Conservation (phyloP, 1,284 basidiomycete species). For the Trichosporon sp. region DNA sequence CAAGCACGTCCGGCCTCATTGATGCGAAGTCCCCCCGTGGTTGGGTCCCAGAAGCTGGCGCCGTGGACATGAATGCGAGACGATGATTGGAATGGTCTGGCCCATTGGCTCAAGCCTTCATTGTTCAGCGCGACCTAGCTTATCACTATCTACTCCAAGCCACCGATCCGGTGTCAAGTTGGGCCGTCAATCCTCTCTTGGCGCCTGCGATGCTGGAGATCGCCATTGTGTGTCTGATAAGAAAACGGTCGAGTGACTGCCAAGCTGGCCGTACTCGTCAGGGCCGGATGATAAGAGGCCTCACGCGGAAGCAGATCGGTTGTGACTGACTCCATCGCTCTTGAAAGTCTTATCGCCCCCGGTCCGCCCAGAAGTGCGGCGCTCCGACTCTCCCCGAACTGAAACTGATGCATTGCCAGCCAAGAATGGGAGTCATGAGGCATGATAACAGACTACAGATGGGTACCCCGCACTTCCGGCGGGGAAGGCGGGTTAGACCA, state of each 20-base stretch:
- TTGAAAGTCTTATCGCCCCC: background rate
- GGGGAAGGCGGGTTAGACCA: background rate
- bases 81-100: background rate
- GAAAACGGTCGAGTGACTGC: background rate
- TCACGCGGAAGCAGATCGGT: background rate
- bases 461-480: background rate
- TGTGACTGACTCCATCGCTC: background rate
- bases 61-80: background rate
- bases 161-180: background rate
- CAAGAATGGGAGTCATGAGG: background rate
- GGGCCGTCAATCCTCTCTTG: background rate
- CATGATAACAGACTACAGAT: background rate
- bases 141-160: background rate
- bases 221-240: background rate
- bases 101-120: background rate
- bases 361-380: background rate
- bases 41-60: background rate
- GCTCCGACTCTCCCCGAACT: background rate
- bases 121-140: background rate
- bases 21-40: background rate
- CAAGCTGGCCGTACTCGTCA: background rate
- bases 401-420: background rate
- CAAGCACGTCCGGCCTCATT: background rate
- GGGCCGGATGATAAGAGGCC: background rate
- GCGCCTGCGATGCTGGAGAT: background rate